Percentiles rank a stretch among this genome's conserved stretches.
Conservation (phyloP, 1,139 yeast genomes). For the Candida sanyaensis region DNA sequence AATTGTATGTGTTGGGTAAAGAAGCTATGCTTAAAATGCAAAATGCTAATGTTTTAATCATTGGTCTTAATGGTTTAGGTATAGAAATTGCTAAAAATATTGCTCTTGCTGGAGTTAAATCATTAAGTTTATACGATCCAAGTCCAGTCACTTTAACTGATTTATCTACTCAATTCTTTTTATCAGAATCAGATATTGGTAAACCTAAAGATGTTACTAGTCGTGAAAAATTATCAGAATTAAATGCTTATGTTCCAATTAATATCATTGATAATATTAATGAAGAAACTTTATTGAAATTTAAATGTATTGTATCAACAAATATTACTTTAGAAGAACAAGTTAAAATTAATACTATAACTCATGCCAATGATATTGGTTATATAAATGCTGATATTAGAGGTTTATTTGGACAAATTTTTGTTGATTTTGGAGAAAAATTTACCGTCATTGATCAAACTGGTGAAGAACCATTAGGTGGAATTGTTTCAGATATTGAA, state of each 20-base stretch:
- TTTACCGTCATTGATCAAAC: slow-evolving; percentile 82
- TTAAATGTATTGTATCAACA: slow-evolving; percentile 83
- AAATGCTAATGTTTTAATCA: slow-evolving; percentile 79
- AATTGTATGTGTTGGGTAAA: slow-evolving; percentile 87
- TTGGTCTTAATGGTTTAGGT: slow-evolving; percentile 91
- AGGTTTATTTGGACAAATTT: slow-evolving; percentile 87
- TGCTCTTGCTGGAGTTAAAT: slow-evolving; percentile 95
- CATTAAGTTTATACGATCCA: slow-evolving; percentile 87
- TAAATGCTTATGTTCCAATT: slow-evolving; percentile 89
- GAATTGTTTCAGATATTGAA: slow-evolving; percentile 88
- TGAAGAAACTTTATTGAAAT: slow-evolving; percentile 52
- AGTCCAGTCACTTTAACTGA: slow-evolving; percentile 65
- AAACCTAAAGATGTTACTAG: slow-evolving; percentile 74
- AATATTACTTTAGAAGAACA: slow-evolving; percentile 76
- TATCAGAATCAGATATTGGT: slow-evolving; percentile 72
- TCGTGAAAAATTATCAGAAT: slow-evolving; percentile 67
- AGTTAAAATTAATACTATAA: slow-evolving; percentile 69
- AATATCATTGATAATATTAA: slow-evolving; percentile 60
- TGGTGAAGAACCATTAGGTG: slow-evolving; percentile 90
- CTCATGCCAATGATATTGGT: slow-evolving; percentile 73
- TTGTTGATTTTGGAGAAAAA: slow-evolving; percentile 85
- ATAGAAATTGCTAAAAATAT: slow-evolving; percentile 95
- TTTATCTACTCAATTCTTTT: slow-evolving; percentile 86
- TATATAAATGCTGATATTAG: slow-evolving; percentile 80
- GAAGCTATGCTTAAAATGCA: slow-evolving; percentile 99